These are phyloP conservation scores for Schwanniomyces occidentalis DNA, from an alignment of 805 yeast genomes.

Conservation along the genomic window DNA sequence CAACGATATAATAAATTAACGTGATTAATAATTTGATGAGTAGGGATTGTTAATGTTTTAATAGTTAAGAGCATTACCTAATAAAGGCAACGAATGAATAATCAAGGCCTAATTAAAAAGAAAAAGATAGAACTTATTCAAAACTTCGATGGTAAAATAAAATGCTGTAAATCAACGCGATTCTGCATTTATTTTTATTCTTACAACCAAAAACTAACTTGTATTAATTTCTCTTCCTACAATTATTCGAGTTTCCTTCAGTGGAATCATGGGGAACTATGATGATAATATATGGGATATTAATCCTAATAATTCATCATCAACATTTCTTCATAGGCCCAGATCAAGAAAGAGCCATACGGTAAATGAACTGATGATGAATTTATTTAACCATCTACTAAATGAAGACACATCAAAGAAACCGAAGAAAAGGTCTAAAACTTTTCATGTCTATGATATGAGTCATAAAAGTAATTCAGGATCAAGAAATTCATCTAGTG, in stretches of 20 bases:
- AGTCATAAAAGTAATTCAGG: background rate
- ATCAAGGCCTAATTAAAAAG: background rate
- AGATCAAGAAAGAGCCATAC: conserved; percentile 2
- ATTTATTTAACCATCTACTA: conserved; percentile 1
- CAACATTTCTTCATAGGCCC: conserved; percentile 6
- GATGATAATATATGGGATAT: conserved; percentile 3
- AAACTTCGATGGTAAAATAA: too few relatives aligned
- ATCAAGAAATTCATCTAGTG: too few relatives aligned
- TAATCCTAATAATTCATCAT: background rate
- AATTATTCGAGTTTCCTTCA: conserved; percentile 1
- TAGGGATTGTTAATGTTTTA: background rate
- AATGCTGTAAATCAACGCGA: too few relatives aligned
- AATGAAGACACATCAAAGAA: background rate
- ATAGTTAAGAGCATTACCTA: background rate
- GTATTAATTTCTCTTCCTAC: too few relatives aligned
- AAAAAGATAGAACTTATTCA: too few relatives aligned
- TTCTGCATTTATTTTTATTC: too few relatives aligned
- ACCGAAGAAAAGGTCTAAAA: conserved; percentile 1
- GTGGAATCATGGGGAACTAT: background rate
- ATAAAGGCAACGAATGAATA: conserved; percentile 3
- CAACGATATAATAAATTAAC: too few relatives aligned
- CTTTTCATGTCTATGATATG: conserved; percentile 4
- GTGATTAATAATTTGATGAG: background rate
- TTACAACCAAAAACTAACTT: too few relatives aligned
- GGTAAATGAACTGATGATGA: conserved; percentile 1